Base-by-base conservation (phyloP, 2,329 filamentous ascomycete species). In the Alternaria brassicae region DNA sequence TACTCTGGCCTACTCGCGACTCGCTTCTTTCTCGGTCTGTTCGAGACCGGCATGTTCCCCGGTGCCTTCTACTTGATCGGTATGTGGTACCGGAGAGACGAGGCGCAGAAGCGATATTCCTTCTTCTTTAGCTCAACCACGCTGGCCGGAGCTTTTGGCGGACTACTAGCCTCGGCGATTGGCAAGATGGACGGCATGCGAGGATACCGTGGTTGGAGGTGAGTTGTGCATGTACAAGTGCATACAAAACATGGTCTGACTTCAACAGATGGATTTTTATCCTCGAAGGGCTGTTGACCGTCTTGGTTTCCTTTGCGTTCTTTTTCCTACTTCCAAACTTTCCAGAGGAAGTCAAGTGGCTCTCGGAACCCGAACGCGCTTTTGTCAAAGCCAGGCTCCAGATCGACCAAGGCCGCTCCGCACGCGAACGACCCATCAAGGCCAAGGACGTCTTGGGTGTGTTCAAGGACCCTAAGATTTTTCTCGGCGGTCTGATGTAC, bases 101-200 rank as follows among this genome's bases (percentile, higher is more conserved):
- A 98, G 79, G 92, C 93, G 2, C 94, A 98, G 79, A 92, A 92
- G 72, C 88, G 95, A 28, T 97, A 93, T 80, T 91, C 89, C 15
- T 93, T 98, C 82, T 98, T 98, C 83, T 98, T 98, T 82, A 89
- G 86, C 71, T 91, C 85, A 27, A 93, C 91, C 0, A 91, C 89
- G 0, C 81, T 94, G 3, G 91, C 91, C 1, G 91, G 91, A 30
- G 91, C 92, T 0, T 97, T 97, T 70, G 93, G 92, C 41, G 93
- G 93, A 2, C 84, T 97, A 1, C 83, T 97, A 4, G 93, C 93
- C 1, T 89, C 88, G 1, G 93, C 89, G 0, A 96, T 97, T 63
- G 91, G 91, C n/a, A 91, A 95, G 72, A 93, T 97, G 91, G 86
- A 92, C 65, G 85, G 86, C 3, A 64, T 91, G 10, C 78, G 82